Base-by-base conservation (phyloP, 108 stramenopile genomes). In the Mediolabrus comicus region DNA sequence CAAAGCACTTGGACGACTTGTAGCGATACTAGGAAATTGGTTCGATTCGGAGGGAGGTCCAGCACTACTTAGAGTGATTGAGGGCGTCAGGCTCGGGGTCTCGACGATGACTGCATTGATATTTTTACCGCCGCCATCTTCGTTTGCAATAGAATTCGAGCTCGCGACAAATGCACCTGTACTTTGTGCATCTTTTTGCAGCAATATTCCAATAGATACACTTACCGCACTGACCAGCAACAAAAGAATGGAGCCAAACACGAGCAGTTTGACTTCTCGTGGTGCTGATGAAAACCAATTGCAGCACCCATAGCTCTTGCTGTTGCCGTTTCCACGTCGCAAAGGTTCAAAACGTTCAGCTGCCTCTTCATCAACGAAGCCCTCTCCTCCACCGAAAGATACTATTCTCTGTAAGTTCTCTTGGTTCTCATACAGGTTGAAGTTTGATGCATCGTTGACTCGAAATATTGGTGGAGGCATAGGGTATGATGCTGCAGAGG, bases 231-330 rank as follows among this genome's bases (percentile, higher is more conserved):
- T 69, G 16, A 30, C 31, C 12, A 69, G 11, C 7, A 69, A 24
- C 32, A 69, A 12, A 19, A 69, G 2, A 17, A 60, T 59, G 27
- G 68, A 59, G 58, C 41, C 39, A 1, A 69, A n/a, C 25, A 59
- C 39, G 34, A 59, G 7, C 0, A 69, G 31, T 30, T 69, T 69
- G 41, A 69, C 58, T n/a, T 13, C 36, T 52, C 68, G 68, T 16
- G 68, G 56, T 32, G 68, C 41, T 33, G 59, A 69, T 53, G 58
- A 51, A 5, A 69, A 51, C 68, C 68, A 69, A 43, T 30, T 26
- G 34, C 46, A 59, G 30, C 38, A 27, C 25, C 68, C 38, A 49
- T 22, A n/a, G n/a, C n/a, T n/a, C n/a, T n/a, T 49, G 46, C 46
- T 24, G 35, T 25, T 32, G 30, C 38, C 1, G 38, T 67, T 35